Evolutionary conservation across 2,329 filamentous ascomycete species (phyloP).

Genomic region (Trichoderma hamatum): DNA sequence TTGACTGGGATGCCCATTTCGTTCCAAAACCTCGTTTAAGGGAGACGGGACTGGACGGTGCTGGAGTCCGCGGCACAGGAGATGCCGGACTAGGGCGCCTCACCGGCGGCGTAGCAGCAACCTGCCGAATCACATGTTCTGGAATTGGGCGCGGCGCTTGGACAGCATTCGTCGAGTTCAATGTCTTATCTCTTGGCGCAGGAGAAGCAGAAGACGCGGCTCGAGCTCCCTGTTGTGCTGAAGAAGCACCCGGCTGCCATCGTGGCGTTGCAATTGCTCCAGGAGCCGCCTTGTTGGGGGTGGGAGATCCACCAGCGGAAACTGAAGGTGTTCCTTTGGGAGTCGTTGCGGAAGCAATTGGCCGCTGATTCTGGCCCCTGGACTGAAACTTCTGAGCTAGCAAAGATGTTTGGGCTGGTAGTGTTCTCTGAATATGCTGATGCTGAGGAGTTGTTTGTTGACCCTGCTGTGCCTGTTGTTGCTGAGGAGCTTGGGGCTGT

Average conservation of each 20-base stretch:
- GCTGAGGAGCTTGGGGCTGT: slow-evolving; percentile 30
- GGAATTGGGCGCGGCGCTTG: slow-evolving; percentile 44
- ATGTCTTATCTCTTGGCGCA: slow-evolving; percentile 37
- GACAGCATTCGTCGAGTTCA: slow-evolving; percentile 36
- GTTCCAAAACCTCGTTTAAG: slow-evolving; percentile 52
- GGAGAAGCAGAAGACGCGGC: slow-evolving; percentile 34
- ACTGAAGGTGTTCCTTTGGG: slow-evolving; percentile 32
- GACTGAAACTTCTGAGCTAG: slow-evolving; percentile 28
- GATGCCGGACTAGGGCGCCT: slow-evolving; percentile 40
- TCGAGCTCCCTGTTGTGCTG: slow-evolving; percentile 34
- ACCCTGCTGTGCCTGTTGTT: slow-evolving; percentile 21
- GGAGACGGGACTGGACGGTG: slow-evolving; percentile 36
- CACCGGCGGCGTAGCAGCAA: slow-evolving; percentile 40
- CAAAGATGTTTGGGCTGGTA: slow-evolving; percentile 15
- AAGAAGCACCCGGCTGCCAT: slow-evolving; percentile 39
- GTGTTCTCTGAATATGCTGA: slow-evolving; percentile 18
- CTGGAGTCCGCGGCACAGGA: slow-evolving; percentile 42
- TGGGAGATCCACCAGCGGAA: slow-evolving; percentile 34
- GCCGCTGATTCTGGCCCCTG: slow-evolving; percentile 33
- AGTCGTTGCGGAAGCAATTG: slow-evolving; percentile 40
- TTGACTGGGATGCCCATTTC: slow-evolving; percentile 60
- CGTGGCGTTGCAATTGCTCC: slow-evolving; percentile 34
- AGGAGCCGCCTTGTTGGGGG: slow-evolving; percentile 12
- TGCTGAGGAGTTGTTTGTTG: slow-evolving; percentile 1
- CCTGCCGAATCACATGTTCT: slow-evolving; percentile 48